Base-by-base conservation (phyloP, 2,329 filamentous ascomycete genomes). In the Lachnellula willkommii region DNA sequence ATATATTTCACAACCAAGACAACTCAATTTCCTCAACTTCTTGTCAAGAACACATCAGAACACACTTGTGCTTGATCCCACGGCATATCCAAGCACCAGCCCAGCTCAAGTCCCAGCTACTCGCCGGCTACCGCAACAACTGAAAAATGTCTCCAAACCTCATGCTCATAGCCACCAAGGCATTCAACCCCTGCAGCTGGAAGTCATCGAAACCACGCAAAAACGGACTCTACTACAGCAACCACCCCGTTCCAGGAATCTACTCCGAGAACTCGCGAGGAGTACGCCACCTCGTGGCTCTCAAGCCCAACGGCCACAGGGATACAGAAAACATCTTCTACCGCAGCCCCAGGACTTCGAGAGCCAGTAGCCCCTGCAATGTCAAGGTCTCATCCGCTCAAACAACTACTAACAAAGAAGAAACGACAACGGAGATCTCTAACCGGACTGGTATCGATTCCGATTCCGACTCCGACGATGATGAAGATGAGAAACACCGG, bases 221-320 rank as follows among this genome's bases (percentile, higher is more conserved):
- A 50, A 12, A 57, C n/a, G n/a, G 56, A 40, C 47, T 63, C 11
- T 58, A 59, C 46, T 52, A 53, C 37, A 42, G 47, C 32, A 28
- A 26, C 3, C 36, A 50, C 4, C 63, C 62, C 9, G 52, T 64
- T n/a, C 50, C 48, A 40, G 63, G 63, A 15, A 57, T 65, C 0
- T 65, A 65, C 32, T 35, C 52, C 7, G 32, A 52, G 6, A 50
- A 35, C 9, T n/a, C 53, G 5, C 46, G 55, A 12, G 48, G 48
- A 40, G 48, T 52, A 26, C 53, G 56, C n/a, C 57, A 53, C 42
- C 52, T 62, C 9, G 51, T 60, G 20, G 60, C 57, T 35, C 37
- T 63, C n/a, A 59, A 47, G 36, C 50, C 53, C 2, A 47, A 35
- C 2, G 15, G 47, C n/a, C 54, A 58, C 4, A 47, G 28, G 36